Base-by-base conservation (phyloP, 352 stramenopile species). In the Pythium scleroteichum region DNA sequence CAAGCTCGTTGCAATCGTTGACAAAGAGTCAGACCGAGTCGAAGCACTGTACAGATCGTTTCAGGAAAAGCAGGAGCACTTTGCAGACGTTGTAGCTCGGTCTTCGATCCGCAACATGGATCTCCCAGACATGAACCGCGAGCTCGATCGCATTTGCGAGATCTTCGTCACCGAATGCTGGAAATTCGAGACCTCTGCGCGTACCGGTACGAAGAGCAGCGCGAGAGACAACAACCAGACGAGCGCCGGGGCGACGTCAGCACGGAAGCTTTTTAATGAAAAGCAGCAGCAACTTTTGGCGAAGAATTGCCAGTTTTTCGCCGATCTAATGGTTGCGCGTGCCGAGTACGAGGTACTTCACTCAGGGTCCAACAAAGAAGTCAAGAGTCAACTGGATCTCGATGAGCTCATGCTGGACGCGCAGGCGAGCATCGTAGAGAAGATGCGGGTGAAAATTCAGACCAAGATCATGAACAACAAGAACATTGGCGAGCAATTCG, bases 381-480 rank as follows among this genome's bases (percentile, higher is more conserved):
- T 65, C 23, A 70, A 69, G 42, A 59, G 58, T 24, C 63, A 76
- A 20, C 42, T 16, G 5, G 46, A 71, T 45, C 35, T 71, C 44
- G 59, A 65, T 33, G 65, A 87, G 35, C 61, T 84, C 24, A 94
- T 94, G 82, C 41, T 94, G n/a, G 64, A 85, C 10, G 56, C 74
- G 22, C 85, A 94, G 40, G 46, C 23, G 0, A 64, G 39, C 14
- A 81, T 94, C 35, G 66, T 90, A 24, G 85, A 94, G 33, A 92
- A 92, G 64, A 66, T 94, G 39, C 74, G 85, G 26, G 62, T 77
- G 1, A 90, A 92, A 44, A 80, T 94, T 39, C 71, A 84, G 58
- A 87, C 80, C 45, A 94, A 94, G 76, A 88, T 94, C 73, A 90
- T 90, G 77, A 90, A 94, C 60, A 94, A 94, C 75, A 94, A 94